Conservation (phyloP, 1,284 basidiomycete species). For the Heterobasidion irregulare region DNA sequence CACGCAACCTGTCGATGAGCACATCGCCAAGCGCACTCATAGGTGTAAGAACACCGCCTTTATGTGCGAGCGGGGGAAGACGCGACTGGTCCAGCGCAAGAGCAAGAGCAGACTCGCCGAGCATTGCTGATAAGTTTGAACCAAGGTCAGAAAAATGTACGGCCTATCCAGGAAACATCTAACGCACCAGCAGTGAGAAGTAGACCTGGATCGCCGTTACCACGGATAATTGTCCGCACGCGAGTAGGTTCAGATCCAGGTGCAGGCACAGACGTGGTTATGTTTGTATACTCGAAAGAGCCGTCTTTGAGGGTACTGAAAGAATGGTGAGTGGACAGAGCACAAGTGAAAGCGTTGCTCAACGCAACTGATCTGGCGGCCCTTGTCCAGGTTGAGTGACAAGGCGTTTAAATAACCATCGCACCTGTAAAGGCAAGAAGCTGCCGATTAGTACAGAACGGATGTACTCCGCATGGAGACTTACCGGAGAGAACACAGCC, state of each 20-base stretch:
- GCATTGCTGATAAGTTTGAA: constrained; percentile 42
- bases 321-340: not conserved
- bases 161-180: not conserved
- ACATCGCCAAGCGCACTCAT: constrained; percentile 70
- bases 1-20: constrained; percentile 54
- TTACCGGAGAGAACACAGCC: constrained; percentile 6
- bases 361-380: constrained; percentile 45
- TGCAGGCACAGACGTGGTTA: constrained; percentile 37
- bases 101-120: constrained; percentile 68
- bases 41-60: constrained; percentile 76
- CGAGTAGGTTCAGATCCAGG: constrained; percentile 36
- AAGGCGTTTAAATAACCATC: constrained; percentile 43
- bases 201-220: constrained; percentile 79
- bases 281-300: constrained; percentile 46
- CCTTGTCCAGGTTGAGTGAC: constrained; percentile 53
- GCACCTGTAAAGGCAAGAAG: constrained; percentile 28
- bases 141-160: not conserved
- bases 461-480: constrained; percentile 22
- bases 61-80: constrained; percentile 45
- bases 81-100: constrained; percentile 44
- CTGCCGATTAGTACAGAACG: not conserved
- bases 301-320: constrained; percentile 49
- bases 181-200: constrained; percentile 53
- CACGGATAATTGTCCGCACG: constrained; percentile 51
- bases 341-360: constrained; percentile 12